These are phyloP conservation scores for Cladosporium sp. DNA, from an alignment of 2,329 filamentous ascomycete species.

Conservation along the genomic window DNA sequence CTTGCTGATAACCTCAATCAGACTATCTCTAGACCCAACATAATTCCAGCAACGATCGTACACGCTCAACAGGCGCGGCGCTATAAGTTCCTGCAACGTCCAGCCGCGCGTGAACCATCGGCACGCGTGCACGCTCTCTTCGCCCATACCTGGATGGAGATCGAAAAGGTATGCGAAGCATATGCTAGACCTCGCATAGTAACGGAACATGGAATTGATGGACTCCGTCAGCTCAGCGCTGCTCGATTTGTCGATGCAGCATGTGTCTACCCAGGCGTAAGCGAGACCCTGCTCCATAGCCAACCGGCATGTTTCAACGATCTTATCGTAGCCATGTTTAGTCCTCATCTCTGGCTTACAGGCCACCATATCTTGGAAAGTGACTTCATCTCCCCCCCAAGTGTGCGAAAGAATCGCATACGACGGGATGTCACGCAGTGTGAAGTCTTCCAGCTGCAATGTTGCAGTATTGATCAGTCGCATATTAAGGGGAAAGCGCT, in stretches of 20 bases:
- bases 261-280: constrained; percentile 29
- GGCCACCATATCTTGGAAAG: constrained; percentile 21
- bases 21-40: no score
- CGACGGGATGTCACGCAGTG: background rate
- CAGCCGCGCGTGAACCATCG: constrained; percentile 25
- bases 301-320: background rate
- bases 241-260: constrained; percentile 27
- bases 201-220: constrained; percentile 29
- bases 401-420: constrained; percentile 25
- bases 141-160: no score
- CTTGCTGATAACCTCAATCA: no score
- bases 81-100: constrained; percentile 27
- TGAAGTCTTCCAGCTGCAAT: constrained; percentile 10
- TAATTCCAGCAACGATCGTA: no score
- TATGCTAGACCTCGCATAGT: constrained; percentile 23
- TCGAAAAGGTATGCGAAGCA: constrained; percentile 26
- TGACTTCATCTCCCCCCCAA: constrained; percentile 21
- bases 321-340: constrained; percentile 1
- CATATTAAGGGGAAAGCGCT: background rate
- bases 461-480: constrained; percentile 19
- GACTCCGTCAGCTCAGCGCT: constrained; percentile 25
- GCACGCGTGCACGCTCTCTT: background rate
- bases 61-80: background rate
- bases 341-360: background rate
- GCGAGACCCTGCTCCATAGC: constrained; percentile 12